Evolutionary conservation across 495 filamentous ascomycete genomes (phyloP).

Genomic region (Astrothelium subdiscretum): DNA sequence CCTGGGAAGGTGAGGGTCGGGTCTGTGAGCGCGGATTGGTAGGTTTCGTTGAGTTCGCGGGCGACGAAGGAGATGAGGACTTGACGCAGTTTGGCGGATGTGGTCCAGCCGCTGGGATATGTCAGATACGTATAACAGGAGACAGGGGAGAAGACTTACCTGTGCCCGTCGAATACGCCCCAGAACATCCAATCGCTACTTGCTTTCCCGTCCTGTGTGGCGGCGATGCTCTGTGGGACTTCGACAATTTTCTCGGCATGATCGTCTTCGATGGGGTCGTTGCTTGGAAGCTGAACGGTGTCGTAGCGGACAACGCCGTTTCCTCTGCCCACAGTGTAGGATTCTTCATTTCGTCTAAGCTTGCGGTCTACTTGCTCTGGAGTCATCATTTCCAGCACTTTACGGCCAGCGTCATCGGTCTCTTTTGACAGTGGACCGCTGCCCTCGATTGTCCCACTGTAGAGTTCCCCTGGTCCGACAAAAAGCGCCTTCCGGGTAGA

Average conservation of each 20-base stretch:
- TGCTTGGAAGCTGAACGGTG: slow-evolving; percentile 86
- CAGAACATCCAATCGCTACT: slow-evolving; percentile 98
- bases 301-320: slow-evolving; percentile 91
- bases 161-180: slow-evolving; percentile 96
- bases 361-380: slow-evolving; percentile 89
- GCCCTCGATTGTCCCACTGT: slow-evolving; percentile 66
- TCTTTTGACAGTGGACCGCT: slow-evolving; percentile 78
- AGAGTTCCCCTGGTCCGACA: slow-evolving; percentile 74
- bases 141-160: slow-evolving; percentile 37
- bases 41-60: slow-evolving; percentile 85
- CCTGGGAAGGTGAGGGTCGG: slow-evolving; percentile 48
- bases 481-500: slow-evolving; percentile 43
- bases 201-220: slow-evolving; percentile 37
- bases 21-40: slow-evolving; percentile 62
- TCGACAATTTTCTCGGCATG: slow-evolving; percentile 96
- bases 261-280: slow-evolving; percentile 97
- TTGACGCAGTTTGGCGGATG: slow-evolving; percentile 89
- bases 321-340: slow-evolving; percentile 79
- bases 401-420: slow-evolving; percentile 66
- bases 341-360: slow-evolving; percentile 78
- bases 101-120: slow-evolving; percentile 78
- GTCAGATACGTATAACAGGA: neutral
- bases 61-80: slow-evolving; percentile 84
- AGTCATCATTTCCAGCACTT: slow-evolving; percentile 87
- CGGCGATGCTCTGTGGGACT: slow-evolving; percentile 49